Evolutionary conservation across 1,284 basidiomycete genomes (phyloP).

Genomic region (Trichosporon asahii): DNA sequence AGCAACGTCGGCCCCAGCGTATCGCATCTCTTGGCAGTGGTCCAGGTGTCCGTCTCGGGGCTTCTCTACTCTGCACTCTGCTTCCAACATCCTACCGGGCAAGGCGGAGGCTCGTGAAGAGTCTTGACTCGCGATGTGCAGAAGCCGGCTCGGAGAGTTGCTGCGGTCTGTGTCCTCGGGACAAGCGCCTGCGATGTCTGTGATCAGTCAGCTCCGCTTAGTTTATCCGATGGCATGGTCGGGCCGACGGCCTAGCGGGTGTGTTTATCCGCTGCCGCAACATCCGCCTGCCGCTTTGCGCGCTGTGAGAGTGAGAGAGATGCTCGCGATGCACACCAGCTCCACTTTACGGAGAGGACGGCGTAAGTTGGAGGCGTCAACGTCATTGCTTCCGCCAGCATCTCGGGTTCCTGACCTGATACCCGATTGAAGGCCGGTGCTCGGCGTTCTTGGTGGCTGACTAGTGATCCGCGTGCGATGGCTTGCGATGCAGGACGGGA

Average conservation of each 20-base stretch:
- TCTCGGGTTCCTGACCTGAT: not conserved
- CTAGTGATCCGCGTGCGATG: not conserved
- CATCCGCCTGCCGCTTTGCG: not conserved
- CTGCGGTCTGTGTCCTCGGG: too few species aligned
- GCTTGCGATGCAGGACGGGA: not conserved
- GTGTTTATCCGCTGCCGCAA: not conserved
- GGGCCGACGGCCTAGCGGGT: not conserved
- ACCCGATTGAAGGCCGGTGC: not conserved
- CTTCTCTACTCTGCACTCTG: not conserved
- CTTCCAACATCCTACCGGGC: not conserved
- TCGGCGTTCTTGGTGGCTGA: not conserved
- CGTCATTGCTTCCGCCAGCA: not conserved
- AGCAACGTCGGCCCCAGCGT: not conserved
- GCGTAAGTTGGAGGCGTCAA: not conserved
- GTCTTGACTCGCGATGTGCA: not conserved
- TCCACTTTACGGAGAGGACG: not conserved
- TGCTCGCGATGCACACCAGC: not conserved
- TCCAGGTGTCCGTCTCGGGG: not conserved
- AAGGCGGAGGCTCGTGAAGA: not conserved
- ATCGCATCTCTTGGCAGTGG: not conserved
- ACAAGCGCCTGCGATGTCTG: too few species aligned
- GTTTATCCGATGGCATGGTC: not conserved
- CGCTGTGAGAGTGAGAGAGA: not conserved
- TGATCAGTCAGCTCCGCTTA: not conserved
- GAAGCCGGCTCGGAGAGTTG: not conserved